phyloP scores from a whole-genome alignment of 352 stramenopile genomes.

The Globisporangium mamillatum region DNA sequence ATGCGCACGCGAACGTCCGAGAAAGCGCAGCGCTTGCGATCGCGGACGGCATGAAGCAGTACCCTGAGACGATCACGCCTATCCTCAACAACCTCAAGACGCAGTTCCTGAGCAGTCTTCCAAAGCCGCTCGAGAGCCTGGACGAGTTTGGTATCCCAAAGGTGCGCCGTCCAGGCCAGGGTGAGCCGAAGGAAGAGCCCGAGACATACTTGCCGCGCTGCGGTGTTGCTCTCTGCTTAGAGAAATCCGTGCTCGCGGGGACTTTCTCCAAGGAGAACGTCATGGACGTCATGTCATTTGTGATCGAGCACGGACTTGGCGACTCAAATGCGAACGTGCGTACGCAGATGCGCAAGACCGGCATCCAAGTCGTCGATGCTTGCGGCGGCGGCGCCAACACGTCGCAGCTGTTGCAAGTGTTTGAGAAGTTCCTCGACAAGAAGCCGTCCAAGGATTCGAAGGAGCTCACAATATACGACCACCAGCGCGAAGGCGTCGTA shows the following conservation, averaged over 20 bases:
- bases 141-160: conserved; percentile 76
- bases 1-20: conserved; percentile 71
- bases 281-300: conserved; percentile 69
- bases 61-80: conserved; percentile 66
- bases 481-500: conserved; percentile 88
- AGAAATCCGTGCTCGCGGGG: conserved; percentile 51
- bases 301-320: conserved; percentile 74
- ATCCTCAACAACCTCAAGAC: conserved; percentile 68
- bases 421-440: conserved; percentile 72
- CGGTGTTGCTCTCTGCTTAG: conserved; percentile 74
- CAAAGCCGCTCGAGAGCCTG: conserved; percentile 49
- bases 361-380: conserved; percentile 72
- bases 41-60: conserved; percentile 77
- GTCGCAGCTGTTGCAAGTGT: conserved; percentile 57
- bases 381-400: conserved; percentile 71
- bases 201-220: conserved; percentile 59
- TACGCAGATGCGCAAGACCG: conserved; percentile 82
- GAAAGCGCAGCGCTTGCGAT: conserved; percentile 75
- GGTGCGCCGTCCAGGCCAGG: conserved; percentile 52
- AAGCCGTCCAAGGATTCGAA: conserved; percentile 48
- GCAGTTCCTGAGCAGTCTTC: conserved; percentile 57
- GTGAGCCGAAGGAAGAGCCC: conserved; percentile 53
- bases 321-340: conserved; percentile 73
- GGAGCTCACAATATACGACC: conserved; percentile 68
- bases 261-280: conserved; percentile 59